Percentiles rank a stretch among this genome's conserved stretches.
Evolutionary conservation across 176 grass and related monocot species (phyloP).

Genomic region (Oryza coarctata): DNA sequence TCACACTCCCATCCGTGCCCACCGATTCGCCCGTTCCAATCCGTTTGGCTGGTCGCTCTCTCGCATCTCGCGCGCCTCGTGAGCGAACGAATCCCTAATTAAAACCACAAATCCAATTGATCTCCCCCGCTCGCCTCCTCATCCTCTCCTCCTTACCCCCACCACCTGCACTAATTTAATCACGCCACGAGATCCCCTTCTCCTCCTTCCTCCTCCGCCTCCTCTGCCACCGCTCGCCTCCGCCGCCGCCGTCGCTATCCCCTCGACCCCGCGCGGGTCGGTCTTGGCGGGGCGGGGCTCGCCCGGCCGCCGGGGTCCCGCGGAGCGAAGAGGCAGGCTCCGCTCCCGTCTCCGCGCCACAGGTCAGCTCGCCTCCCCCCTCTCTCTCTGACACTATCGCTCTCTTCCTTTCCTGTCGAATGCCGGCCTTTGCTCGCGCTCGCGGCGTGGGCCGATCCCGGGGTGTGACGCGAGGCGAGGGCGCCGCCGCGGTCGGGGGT

Average conservation of each 20-base stretch:
- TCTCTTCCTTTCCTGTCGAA: neutral
- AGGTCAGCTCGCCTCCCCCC: neutral
- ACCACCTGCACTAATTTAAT: conserved; percentile 43
- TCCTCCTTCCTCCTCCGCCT: neutral
- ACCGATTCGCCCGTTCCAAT: conserved; percentile 28
- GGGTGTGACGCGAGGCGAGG: neutral
- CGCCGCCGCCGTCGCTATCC: neutral
- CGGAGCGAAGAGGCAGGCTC: neutral
- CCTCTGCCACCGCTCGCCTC: neutral
- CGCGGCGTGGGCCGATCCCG: neutral
- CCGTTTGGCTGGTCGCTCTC: neutral
- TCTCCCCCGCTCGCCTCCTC: too few relatives aligned
- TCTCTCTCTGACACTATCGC: neutral
- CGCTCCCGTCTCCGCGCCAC: neutral
- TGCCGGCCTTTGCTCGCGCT: neutral
- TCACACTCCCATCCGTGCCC: neutral
- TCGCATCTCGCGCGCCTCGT: conserved; percentile 37
- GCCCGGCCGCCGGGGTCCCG: neutral
- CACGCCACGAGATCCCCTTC: conserved; percentile 51
- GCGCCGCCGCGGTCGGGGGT: neutral
- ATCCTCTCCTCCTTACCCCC: neutral
- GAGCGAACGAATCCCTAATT: conserved; percentile 19
- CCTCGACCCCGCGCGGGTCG: neutral
- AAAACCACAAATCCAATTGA: conserved; percentile 13
- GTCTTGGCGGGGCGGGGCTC: neutral